Evolutionary conservation across 225 moss, liverwort and hornwort genomes (phyloP).

Genomic region (Physcomitrium patens): DNA sequence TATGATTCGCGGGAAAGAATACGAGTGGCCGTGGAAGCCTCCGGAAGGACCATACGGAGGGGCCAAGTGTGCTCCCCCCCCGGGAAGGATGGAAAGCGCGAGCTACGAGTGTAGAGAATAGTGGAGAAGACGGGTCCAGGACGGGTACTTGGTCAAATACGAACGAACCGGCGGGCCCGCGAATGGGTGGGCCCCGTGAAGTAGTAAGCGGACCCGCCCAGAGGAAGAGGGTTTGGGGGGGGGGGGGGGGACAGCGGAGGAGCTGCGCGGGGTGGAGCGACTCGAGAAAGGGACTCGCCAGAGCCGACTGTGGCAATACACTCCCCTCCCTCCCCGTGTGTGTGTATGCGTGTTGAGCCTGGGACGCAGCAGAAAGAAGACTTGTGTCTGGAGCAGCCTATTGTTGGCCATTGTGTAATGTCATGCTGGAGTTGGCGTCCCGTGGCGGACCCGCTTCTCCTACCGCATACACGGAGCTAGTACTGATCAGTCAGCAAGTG

Average conservation of each 20-base stretch:
- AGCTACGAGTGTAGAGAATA: too few species aligned
- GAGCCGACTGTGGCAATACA: too few species aligned
- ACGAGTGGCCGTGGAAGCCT: too few species aligned
- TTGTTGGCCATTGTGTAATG: constrained; percentile 18
- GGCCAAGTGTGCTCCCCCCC: too few species aligned
- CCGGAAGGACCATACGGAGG: too few species aligned
- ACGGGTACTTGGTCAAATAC: too few species aligned
- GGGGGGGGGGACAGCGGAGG: constrained; percentile 30
- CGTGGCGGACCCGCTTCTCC: constrained; percentile 11
- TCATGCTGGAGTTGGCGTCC: constrained; percentile 8
- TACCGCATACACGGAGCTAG: constrained; percentile 23
- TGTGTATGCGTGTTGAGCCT: constrained; percentile 19
- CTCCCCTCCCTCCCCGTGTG: too few species aligned
- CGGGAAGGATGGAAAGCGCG: too few species aligned
- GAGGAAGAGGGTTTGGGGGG: constrained; percentile 9
- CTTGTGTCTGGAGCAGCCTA: constrained; percentile 36
- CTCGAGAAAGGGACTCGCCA: not conserved
- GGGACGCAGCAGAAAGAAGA: constrained; percentile 42
- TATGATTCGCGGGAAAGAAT: too few species aligned
- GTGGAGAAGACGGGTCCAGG: too few species aligned
- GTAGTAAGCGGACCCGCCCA: constrained; percentile 19
- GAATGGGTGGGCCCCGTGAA: constrained; percentile 30
- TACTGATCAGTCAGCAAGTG: constrained; percentile 24
- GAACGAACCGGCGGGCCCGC: too few species aligned
- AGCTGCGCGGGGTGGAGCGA: too few species aligned